Evolutionary conservation across 257 asterid species (phyloP).

Genomic region (Solanum chiquidenum): DNA sequence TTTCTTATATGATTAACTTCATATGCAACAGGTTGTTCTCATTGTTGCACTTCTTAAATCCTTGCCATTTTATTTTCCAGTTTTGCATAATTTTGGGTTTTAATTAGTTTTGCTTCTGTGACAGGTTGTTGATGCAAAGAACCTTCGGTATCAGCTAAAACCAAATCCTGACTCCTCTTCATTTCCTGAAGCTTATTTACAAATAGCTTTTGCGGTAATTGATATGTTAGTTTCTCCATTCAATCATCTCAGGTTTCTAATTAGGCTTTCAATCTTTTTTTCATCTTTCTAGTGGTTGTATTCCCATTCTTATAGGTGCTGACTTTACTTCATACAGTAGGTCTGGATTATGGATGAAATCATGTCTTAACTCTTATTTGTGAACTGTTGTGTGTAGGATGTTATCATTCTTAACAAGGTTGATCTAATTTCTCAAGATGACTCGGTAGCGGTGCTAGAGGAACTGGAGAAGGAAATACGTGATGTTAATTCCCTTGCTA

Average conservation of each 20-base stretch:
- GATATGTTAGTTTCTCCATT: neutral
- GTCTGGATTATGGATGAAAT: neutral
- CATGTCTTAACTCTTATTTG: neutral
- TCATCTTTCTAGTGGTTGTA: neutral
- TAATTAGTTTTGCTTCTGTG: conserved; percentile 4
- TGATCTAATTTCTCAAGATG: conserved; percentile 60
- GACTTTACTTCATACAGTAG: neutral
- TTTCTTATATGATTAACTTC: neutral
- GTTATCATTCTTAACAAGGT: conserved; percentile 90
- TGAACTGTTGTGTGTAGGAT: conserved; percentile 40
- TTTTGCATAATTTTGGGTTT: neutral
- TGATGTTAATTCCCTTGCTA: conserved; percentile 69
- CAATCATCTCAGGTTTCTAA: neutral
- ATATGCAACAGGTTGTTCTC: neutral
- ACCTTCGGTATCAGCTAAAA: conserved; percentile 81
- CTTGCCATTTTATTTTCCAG: neutral
- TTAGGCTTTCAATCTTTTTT: neutral
- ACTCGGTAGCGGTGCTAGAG: conserved; percentile 33
- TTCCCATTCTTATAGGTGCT: neutral
- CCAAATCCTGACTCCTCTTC: conserved; percentile 62
- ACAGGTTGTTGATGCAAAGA: conserved; percentile 96
- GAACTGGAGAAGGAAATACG: conserved; percentile 80
- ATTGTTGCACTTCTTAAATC: neutral
- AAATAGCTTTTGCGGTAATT: conserved; percentile 87
- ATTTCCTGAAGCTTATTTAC: conserved; percentile 92